phyloP scores from a whole-genome alignment of 2,329 filamentous ascomycete genomes.

The Xylariaceae sp. region DNA sequence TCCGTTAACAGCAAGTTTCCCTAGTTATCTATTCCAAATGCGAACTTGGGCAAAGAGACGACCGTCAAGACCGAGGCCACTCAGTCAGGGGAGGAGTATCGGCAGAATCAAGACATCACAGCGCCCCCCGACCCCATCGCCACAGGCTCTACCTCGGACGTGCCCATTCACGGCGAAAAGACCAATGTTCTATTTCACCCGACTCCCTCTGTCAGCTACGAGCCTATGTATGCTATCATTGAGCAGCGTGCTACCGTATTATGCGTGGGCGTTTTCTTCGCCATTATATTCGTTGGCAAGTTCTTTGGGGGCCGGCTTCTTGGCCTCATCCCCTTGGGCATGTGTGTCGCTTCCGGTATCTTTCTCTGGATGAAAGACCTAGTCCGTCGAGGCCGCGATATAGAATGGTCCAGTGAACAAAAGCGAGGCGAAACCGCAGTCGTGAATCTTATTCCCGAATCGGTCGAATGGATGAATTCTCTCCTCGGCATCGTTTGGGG shows the following conservation, averaged over 20 bases:
- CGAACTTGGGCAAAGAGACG: conserved; percentile 79
- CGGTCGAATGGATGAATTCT: conserved; percentile 95
- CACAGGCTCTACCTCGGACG: conserved; percentile 84
- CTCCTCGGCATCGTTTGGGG: conserved; percentile 86
- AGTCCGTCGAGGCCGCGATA: conserved; percentile 78
- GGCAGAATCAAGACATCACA: conserved; percentile 83
- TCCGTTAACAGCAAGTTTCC: not conserved
- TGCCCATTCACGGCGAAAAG: conserved; percentile 95
- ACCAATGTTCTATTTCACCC: conserved; percentile 97
- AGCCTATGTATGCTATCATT: conserved; percentile 81
- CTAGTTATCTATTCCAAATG: conserved; percentile 85
- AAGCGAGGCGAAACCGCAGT: conserved; percentile 84
- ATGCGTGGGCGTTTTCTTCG: conserved; percentile 72
- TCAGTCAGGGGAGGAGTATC: conserved; percentile 82
- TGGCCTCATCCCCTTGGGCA: conserved; percentile 76
- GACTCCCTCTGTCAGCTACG: conserved; percentile 86
- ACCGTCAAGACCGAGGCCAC: conserved; percentile 73
- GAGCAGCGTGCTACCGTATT: conserved; percentile 78
- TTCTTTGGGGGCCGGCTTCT: conserved; percentile 79
- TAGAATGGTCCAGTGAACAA: conserved; percentile 89
- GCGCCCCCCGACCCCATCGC: conserved; percentile 88
- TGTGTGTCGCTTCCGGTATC: conserved; percentile 76
- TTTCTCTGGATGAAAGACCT: conserved; percentile 92
- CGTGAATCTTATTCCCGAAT: conserved; percentile 89
- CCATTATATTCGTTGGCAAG: conserved; percentile 78